A percentile compares a stretch with the other conserved stretches of the same genome.
Conservation (phyloP, 2,329 filamentous ascomycete species). For the Epichloe gansuensis region DNA sequence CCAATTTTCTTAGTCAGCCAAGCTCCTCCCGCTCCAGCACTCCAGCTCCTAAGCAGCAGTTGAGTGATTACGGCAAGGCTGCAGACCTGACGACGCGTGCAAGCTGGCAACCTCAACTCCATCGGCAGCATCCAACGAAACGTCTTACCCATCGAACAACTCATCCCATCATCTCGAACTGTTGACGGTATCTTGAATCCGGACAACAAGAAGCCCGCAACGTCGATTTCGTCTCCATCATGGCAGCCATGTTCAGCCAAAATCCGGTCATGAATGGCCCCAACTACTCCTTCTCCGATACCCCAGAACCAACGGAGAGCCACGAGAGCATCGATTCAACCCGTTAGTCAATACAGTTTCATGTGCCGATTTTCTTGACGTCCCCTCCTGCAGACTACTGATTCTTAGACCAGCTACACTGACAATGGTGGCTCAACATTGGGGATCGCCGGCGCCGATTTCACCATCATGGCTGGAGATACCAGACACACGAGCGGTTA, state of each 20-base stretch:
- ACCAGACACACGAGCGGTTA: slow-evolving; percentile 92
- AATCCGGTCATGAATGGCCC: slow-evolving; percentile 57
- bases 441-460: slow-evolving; percentile 86
- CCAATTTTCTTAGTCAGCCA: slow-evolving; percentile 27
- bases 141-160: slow-evolving; percentile 10
- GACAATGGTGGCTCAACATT: slow-evolving; percentile 97
- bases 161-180: neutral
- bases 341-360: slow-evolving; percentile 49
- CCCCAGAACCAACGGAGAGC: slow-evolving; percentile 41
- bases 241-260: slow-evolving; percentile 59
- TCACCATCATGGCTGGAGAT: slow-evolving; percentile 93
- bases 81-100: slow-evolving; percentile 23
- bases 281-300: slow-evolving; percentile 56
- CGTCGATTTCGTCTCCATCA: slow-evolving; percentile 20
- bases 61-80: slow-evolving; percentile 2
- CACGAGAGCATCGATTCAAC: slow-evolving; percentile 74
- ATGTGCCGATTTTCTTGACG: neutral
- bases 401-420: slow-evolving; percentile 55
- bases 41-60: slow-evolving; percentile 5
- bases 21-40: slow-evolving; percentile 19
- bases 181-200: neutral
- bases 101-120: slow-evolving; percentile 18
- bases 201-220: neutral
- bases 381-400: neutral
- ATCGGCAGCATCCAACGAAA: slow-evolving; percentile 8